Base-by-base conservation (phyloP, 495 filamentous ascomycete species). In the Lophiostoma macrostomum region DNA sequence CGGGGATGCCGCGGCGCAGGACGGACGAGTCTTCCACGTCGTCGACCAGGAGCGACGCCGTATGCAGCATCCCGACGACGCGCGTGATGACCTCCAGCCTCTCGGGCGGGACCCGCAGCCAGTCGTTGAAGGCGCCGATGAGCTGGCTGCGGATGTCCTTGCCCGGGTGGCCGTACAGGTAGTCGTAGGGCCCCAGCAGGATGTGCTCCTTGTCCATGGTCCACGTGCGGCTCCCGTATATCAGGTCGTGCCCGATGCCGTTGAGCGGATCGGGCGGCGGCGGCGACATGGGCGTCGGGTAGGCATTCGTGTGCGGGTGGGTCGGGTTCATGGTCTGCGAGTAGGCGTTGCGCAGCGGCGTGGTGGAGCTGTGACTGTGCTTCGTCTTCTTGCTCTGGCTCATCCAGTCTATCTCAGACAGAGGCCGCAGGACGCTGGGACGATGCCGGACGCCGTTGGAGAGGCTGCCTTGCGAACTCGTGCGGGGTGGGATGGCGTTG, bases 61-160 rank as follows among this genome's bases (percentile, higher is more conserved):
- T 95, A 67, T 98, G 93, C 25, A 98, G 78, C 90, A 96, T 96
- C 38, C 83, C 84, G 20, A 97, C 80, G 11, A 95, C 90, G 53
- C 82, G 85, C 16, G 84, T 91, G 63, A 98, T 96, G 24, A 95
- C 79, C 41, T 77, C 81, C 56, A 97, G 73, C 43, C 82, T 85
- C 53, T 82, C 81, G 7, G 77, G 60, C 0, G 94, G 94, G 5
- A 97, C 91, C 59, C 87, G 77, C 14, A 98, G 73, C 87, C 86
- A 97, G 28, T 77, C 77, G 64, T 98, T 90, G 71, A 98, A 98
- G 24, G 91, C 90, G 36, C 84, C 78, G 64, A 97, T 89, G 54
- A 95, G 75, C 65, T 88, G 85, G 0, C 83, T 76, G 20, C 93
- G 83, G 36, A 98, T 83, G 67, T 97, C 90, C 65, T 97, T 97